Evolutionary conservation across 345 rosid genomes (phyloP).

Genomic region (Brassica nigra): DNA sequence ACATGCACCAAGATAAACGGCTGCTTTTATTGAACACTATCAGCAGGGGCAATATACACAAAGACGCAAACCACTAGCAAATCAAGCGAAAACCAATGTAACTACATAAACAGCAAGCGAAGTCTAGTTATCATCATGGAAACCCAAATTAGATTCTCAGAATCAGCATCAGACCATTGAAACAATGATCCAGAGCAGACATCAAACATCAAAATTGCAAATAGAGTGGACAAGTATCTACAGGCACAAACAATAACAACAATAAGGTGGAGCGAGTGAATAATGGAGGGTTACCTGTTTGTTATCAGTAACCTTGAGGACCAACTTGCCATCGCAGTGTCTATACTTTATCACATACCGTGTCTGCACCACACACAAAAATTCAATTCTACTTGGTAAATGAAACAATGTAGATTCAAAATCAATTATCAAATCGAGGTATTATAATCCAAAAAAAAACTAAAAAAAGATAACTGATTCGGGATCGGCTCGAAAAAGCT

Average conservation of each 20-base stretch:
- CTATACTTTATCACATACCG: conserved; percentile 88
- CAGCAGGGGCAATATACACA: no score
- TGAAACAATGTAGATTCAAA: not conserved
- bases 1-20: conserved; percentile 10
- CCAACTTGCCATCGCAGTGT: conserved; percentile 91
- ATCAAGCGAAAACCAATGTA: not conserved
- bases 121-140: conserved; percentile 13
- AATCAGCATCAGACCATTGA: not conserved
- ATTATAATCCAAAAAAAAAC: not conserved
- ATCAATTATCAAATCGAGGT: not conserved
- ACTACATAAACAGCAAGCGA: not conserved
- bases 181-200: not conserved
- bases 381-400: no score
- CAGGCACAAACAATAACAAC: no score
- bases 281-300: conserved; percentile 58
- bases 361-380: conserved; percentile 47
- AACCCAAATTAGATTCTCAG: not conserved
- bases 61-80: no score
- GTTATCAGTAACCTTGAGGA: conserved; percentile 97
- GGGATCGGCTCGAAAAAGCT: conserved; percentile 84
- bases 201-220: not conserved
- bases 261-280: no score
- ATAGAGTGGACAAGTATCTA: no score
- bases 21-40: not conserved
- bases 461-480: conserved; percentile 48